Conservation (phyloP, 116 monocot species). For the Zostera marina region DNA sequence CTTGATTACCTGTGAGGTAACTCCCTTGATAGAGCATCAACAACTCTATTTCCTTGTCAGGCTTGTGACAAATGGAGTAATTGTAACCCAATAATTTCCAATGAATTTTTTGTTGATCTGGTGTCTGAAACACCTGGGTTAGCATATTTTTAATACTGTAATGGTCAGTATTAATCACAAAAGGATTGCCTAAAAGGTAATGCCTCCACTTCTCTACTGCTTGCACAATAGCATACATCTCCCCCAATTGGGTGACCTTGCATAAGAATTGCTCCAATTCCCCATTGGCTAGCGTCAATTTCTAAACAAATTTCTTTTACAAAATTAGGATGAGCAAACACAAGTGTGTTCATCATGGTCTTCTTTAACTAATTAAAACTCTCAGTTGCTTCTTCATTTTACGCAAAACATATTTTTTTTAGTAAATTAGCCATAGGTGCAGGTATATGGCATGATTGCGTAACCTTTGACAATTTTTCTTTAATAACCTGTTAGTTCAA, state of each 20-base stretch:
- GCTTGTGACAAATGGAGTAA: background rate
- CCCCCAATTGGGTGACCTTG: background rate
- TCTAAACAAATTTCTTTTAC: background rate
- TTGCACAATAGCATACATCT: background rate
- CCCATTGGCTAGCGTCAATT: background rate
- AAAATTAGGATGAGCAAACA: background rate
- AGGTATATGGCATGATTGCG: background rate
- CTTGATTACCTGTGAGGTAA: too few relatives aligned
- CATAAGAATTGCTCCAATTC: background rate
- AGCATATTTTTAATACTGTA: background rate
- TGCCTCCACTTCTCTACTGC: background rate
- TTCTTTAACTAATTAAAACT: too few relatives aligned
- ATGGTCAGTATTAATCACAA: constrained; percentile 1
- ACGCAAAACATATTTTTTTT: background rate
- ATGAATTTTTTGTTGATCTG: background rate
- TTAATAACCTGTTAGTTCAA: background rate
- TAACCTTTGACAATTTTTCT: constrained; percentile 1
- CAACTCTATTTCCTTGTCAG: background rate
- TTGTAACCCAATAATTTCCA: background rate
- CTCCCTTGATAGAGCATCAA: background rate
- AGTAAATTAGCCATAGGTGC: background rate
- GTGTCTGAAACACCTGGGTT: background rate
- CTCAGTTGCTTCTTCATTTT: background rate
- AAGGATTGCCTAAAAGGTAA: background rate
- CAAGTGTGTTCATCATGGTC: too few relatives aligned